A percentile compares a stretch with the other conserved stretches of the same genome.
These are phyloP conservation scores for Tetrastigma voinierianum DNA, from an alignment of 164 flowering plant species.

Conservation along the genomic window DNA sequence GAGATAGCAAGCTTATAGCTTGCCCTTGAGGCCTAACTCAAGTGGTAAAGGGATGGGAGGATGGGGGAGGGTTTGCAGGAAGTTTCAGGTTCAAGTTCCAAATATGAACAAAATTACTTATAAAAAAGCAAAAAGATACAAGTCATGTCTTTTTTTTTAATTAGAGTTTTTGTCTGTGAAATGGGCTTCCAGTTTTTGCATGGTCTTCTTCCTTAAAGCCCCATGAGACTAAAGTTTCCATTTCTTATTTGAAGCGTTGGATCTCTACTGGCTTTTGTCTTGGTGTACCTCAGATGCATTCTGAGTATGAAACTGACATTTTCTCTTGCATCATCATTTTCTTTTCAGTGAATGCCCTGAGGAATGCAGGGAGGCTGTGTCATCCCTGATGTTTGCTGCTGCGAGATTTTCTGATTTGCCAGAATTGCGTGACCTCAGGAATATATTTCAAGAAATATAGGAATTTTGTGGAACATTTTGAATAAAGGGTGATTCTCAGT, in stretches of 20 bases:
- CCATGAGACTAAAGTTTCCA: too few relatives aligned
- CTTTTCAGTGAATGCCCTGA: constrained; percentile 76
- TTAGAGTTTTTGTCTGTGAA: too few relatives aligned
- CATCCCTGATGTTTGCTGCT: constrained; percentile 86
- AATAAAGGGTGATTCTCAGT: constrained; percentile 54
- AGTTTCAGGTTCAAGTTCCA: too few relatives aligned
- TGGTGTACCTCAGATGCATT: not conserved
- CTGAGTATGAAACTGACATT: constrained; percentile 1
- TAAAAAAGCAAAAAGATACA: too few relatives aligned
- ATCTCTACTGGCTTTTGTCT: not conserved
- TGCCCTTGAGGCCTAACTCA: too few relatives aligned
- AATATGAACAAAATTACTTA: too few relatives aligned
- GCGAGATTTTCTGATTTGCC: constrained; percentile 90
- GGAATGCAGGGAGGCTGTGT: constrained; percentile 73
- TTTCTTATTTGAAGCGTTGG: not conserved
- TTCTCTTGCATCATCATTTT: not conserved
- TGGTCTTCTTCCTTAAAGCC: too few relatives aligned
- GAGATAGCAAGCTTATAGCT: too few relatives aligned
- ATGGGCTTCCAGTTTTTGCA: too few relatives aligned
- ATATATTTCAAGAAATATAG: constrained; percentile 73
- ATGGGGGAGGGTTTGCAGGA: too few relatives aligned
- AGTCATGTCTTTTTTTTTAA: too few relatives aligned
- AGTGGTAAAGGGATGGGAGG: too few relatives aligned
- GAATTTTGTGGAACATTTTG: constrained; percentile 42
- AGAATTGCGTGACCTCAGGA: constrained; percentile 82